Conservation (phyloP, 2,329 filamentous ascomycete genomes). For the Rhytidhysteron rufulum region DNA sequence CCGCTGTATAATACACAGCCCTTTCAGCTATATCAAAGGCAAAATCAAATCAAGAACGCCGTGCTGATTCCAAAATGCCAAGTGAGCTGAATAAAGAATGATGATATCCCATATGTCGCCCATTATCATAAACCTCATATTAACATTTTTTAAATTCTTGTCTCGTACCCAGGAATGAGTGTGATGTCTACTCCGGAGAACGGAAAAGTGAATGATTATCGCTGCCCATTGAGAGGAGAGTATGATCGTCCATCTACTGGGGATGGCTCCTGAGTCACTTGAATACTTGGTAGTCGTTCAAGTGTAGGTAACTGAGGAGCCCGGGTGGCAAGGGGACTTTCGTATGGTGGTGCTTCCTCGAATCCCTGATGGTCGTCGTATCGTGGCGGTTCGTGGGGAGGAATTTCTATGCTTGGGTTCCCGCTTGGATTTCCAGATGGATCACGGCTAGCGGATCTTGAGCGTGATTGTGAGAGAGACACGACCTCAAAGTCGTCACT, state of each 20-base stretch:
- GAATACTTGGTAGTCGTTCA: slow-evolving; percentile 41
- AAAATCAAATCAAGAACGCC: no score
- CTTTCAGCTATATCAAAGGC: no score
- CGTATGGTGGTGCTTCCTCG: slow-evolving; percentile 49
- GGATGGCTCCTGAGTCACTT: slow-evolving; percentile 34
- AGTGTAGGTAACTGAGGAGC: slow-evolving; percentile 36
- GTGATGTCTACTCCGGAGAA: no score
- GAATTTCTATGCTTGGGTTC: slow-evolving; percentile 23
- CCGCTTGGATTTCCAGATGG: no score
- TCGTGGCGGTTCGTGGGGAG: slow-evolving; percentile 31
- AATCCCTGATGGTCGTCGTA: slow-evolving; percentile 23
- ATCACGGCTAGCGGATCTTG: slow-evolving; percentile 17
- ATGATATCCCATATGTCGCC: no score
- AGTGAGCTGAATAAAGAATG: no score
- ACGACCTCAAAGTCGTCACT: slow-evolving; percentile 43
- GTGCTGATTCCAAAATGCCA: no score
- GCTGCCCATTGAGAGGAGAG: neutral
- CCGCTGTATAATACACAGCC: no score
- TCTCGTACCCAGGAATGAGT: no score
- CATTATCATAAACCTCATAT: no score
- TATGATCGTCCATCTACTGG: neutral
- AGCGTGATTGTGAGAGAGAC: slow-evolving; percentile 33
- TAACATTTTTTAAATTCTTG: no score
- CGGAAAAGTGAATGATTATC: neutral
- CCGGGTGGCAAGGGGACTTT: slow-evolving; percentile 35